A percentile compares a stretch with the other conserved stretches of the same genome.
These are phyloP conservation scores for Bretschneidera sinensis DNA, from an alignment of 345 rosid genomes.

Conservation along the genomic window DNA sequence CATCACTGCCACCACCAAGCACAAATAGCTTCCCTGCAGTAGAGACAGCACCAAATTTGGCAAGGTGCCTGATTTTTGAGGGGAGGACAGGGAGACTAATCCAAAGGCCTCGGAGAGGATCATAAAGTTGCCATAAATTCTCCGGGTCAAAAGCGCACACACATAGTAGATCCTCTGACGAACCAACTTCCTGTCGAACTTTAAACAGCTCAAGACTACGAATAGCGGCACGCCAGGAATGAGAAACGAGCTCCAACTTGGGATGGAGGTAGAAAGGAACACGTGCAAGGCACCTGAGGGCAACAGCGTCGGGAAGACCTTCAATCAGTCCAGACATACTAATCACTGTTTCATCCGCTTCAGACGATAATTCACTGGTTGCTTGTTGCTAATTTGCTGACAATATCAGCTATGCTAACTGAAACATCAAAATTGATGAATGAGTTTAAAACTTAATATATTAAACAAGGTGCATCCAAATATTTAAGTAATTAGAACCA, in stretches of 20 bases:
- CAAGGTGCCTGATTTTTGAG: constrained; percentile 71
- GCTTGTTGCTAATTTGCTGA: not conserved
- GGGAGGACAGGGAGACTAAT: constrained; percentile 90
- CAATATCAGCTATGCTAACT: not conserved
- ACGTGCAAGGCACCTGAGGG: constrained; percentile 88
- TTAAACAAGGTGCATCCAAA: not conserved
- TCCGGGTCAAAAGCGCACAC: constrained; percentile 91
- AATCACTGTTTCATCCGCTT: constrained; percentile 34
- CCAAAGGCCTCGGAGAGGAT: constrained; percentile 75
- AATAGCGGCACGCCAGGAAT: constrained; percentile 79
- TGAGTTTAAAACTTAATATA: constrained; percentile 7
- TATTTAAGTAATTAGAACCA: not conserved
- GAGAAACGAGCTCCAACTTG: constrained; percentile 82
- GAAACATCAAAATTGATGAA: not conserved
- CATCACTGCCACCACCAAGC: constrained; percentile 94
- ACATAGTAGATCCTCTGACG: constrained; percentile 68
- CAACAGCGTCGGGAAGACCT: constrained; percentile 90
- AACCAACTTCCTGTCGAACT: constrained; percentile 68
- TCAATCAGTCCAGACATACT: constrained; percentile 87
- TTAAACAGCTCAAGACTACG: constrained; percentile 67
- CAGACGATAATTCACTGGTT: not conserved
- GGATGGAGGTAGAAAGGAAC: constrained; percentile 77
- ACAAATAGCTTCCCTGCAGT: constrained; percentile 69
- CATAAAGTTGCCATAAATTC: constrained; percentile 94
- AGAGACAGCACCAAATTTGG: constrained; percentile 79